Percentiles rank a stretch among this genome's conserved stretches.
Conservation (phyloP, 139 green algal species). For the Chlorella sp. region DNA sequence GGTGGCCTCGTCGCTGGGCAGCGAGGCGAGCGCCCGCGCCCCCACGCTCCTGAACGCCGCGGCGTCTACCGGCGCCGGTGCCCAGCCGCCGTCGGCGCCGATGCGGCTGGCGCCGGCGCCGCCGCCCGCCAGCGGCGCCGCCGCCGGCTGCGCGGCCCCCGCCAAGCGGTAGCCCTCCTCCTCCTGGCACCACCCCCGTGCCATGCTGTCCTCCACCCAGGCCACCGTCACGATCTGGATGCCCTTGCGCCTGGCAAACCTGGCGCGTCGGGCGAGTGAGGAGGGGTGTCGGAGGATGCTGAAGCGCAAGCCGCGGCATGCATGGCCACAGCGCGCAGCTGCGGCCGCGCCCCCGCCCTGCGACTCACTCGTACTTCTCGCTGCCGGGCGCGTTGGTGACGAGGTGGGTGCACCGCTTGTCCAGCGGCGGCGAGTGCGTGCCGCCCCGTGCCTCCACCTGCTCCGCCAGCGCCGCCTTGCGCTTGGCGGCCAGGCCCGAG, state of each 20-base stretch:
- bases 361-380: slow-evolving; percentile 38
- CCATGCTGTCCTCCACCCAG: slow-evolving; percentile 27
- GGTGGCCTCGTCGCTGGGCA: slow-evolving; percentile 8
- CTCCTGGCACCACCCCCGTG: slow-evolving; percentile 35
- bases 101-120: not conserved
- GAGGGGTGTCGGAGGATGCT: too few relatives aligned
- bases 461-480: slow-evolving; percentile 16
- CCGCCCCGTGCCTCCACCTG: slow-evolving; percentile 14
- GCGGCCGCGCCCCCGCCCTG: too few relatives aligned
- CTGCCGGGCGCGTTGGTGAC: slow-evolving; percentile 26
- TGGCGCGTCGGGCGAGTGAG: too few relatives aligned
- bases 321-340: too few relatives aligned
- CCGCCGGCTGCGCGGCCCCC: not conserved
- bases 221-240: slow-evolving; percentile 11
- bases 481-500: slow-evolving; percentile 17
- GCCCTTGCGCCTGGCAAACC: slow-evolving; percentile 24
- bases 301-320: too few relatives aligned
- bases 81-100: not conserved
- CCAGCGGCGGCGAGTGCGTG: slow-evolving; percentile 28
- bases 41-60: too few relatives aligned
- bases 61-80: too few relatives aligned
- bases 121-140: not conserved
- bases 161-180: slow-evolving; percentile 7
- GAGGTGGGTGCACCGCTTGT: slow-evolving; percentile 42
- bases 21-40: too few relatives aligned